Evolutionary conservation across 164 flowering plant genomes (phyloP), one percentile per base, ranked within the genome.

Genomic region (Umbellularia californica): DNA sequence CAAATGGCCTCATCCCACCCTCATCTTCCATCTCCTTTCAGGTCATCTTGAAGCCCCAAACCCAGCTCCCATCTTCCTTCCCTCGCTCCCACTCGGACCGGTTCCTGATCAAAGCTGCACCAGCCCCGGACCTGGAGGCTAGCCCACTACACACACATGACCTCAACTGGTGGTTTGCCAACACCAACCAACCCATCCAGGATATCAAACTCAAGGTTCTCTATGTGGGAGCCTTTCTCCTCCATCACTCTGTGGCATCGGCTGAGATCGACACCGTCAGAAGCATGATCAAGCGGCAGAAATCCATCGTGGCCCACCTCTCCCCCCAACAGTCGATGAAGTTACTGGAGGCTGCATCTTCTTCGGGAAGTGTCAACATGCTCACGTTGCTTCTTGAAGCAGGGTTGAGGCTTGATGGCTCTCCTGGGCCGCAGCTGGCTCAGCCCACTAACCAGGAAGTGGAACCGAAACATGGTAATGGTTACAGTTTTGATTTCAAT

Each of bases 21-120:
- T 74, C 79, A 9, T 81, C 89, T 74, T 27, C 72, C 72, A 65
- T 87, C 79, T 77, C 91, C 68, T 84, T 91, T 80, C 93, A 91
- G 65, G 76, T 91, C 80, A 79, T 91, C 72, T 90, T 91, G 82
- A 91, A 86, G 73, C 90, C 97, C 24, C 97, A 88, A 58, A 22
- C 80, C 75, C 87, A 87, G 0, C 82, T 84, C 70, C 97, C 93
- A 2, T 50, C 81, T 69, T 30, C 88, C 71, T 90, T 84, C 77
- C 97, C 97, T 62, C 90, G 88, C 74, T 90, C 93, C 2, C 88
- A 88, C 55, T 71, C 88, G 65, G 97, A 91, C 69, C 87, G 92
- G 3, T 91, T 91, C 81, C 92, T 90, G 79, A 75, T 91, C 84
- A 84, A 78, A 75, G 81, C 90, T 27, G 81, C 88, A 6, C 76